phyloP scores from a whole-genome alignment of 805 yeast species.

The Starmerella cellae region DNA sequence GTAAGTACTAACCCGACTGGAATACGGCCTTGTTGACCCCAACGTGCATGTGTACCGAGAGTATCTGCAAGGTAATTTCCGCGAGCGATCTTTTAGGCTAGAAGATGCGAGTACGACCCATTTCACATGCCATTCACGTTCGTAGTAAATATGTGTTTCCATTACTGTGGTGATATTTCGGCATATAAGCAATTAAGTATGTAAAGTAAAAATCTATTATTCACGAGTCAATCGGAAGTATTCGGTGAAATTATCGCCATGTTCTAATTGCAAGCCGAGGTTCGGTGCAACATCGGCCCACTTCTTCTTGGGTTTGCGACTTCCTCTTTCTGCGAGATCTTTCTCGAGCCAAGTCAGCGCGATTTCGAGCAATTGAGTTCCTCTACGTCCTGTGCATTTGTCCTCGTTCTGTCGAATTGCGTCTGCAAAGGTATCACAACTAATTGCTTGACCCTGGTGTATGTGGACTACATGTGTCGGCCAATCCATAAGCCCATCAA shows the following conservation, averaged over 20 bases:
- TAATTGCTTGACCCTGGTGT: constrained; percentile 45
- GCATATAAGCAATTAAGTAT: too few relatives aligned
- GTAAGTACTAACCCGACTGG: background rate
- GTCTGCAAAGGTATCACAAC: constrained; percentile 14
- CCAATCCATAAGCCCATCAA: constrained; percentile 88
- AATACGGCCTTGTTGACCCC: too few relatives aligned
- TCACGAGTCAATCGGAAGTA: constrained; percentile 26
- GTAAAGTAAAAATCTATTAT: background rate
- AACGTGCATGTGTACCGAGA: too few relatives aligned
- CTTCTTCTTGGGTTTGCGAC: constrained; percentile 24
- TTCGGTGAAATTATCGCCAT: constrained; percentile 20
- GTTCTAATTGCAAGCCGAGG: constrained; percentile 20
- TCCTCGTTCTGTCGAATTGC: constrained; percentile 19
- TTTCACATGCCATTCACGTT: too few relatives aligned
- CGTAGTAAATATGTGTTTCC: too few relatives aligned
- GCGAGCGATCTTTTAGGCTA: too few relatives aligned
- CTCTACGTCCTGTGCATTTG: constrained; percentile 14
- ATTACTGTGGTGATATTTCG: too few relatives aligned
- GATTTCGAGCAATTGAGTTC: constrained; percentile 26
- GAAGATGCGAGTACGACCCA: too few relatives aligned
- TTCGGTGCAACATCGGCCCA: constrained; percentile 42
- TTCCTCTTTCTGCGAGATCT: constrained; percentile 40
- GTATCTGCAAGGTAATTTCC: too few relatives aligned
- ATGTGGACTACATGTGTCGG: constrained; percentile 75
- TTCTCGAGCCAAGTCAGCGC: constrained; percentile 28